A percentile compares a stretch with the other conserved stretches of the same genome.
Evolutionary conservation across 202 grass and related monocot species (phyloP).

Genomic region (Saccharum hybrid): DNA sequence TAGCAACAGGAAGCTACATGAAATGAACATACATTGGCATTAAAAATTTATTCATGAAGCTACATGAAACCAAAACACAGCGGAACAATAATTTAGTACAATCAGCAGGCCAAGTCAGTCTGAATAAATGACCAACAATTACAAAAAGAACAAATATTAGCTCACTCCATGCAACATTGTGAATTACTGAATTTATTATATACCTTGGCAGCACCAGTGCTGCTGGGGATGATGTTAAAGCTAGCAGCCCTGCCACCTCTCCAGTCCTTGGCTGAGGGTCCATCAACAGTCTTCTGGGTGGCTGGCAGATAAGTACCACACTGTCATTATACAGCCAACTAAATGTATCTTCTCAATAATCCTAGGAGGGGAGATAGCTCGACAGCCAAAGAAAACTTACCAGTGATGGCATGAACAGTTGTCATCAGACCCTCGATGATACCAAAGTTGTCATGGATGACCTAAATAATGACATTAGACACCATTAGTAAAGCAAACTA

Average conservation of each 20-base stretch:
- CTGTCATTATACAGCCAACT: neutral
- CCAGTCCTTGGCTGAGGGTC: conserved; percentile 94
- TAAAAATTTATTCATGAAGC: neutral
- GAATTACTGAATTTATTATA: neutral
- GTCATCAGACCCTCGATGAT: conserved; percentile 95
- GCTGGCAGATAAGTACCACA: conserved; percentile 38
- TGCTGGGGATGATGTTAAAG: conserved; percentile 95
- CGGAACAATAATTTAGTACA: neutral
- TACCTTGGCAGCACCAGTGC: conserved; percentile 95
- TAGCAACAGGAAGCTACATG: neutral
- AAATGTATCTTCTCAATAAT: neutral
- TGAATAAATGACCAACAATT: neutral
- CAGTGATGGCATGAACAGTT: conserved; percentile 87
- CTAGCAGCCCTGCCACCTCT: conserved; percentile 93
- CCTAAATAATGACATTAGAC: conserved; percentile 38
- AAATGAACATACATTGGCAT: neutral
- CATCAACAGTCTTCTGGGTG: conserved; percentile 94
- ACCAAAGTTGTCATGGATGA: conserved; percentile 81
- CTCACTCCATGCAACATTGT: neutral
- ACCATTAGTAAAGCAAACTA: conserved; percentile 18
- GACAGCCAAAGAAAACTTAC: conserved; percentile 38
- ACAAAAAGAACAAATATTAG: neutral
- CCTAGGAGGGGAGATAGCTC: no score
- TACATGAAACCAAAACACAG: neutral
- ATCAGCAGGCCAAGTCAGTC: neutral